phyloP scores from a whole-genome alignment of 2,329 filamentous ascomycete genomes.

The Tricladium varicosporioides region DNA sequence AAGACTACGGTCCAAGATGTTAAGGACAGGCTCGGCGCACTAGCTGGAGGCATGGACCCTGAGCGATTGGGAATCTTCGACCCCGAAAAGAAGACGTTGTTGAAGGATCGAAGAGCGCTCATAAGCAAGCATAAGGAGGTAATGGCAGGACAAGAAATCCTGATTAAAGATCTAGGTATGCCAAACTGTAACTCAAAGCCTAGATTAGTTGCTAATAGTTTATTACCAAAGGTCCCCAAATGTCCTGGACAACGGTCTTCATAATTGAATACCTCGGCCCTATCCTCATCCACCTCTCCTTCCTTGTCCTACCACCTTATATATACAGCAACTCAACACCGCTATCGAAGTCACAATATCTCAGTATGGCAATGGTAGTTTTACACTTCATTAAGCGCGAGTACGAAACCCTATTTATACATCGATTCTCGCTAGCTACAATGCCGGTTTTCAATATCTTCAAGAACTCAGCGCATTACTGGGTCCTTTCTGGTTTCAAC shows the following conservation, averaged over 20 bases:
- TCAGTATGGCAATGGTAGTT: slow-evolving; percentile 71
- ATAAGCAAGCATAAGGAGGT: slow-evolving; percentile 49
- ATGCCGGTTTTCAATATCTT: slow-evolving; percentile 92
- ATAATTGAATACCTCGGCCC: slow-evolving; percentile 93
- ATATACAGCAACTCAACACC: slow-evolving; percentile 57
- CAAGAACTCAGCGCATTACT: slow-evolving; percentile 96
- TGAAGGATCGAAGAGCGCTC: slow-evolving; percentile 59
- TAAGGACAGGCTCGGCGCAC: slow-evolving; percentile 53
- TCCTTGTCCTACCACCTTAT: slow-evolving; percentile 68
- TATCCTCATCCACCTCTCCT: slow-evolving; percentile 77
- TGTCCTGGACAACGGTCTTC: slow-evolving; percentile 91
- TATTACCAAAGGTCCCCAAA: slow-evolving; percentile 67
- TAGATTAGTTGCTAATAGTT: slow-evolving; percentile 14
- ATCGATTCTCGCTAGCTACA: slow-evolving; percentile 91
- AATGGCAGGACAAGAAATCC: slow-evolving; percentile 54
- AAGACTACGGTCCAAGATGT: slow-evolving; percentile 57
- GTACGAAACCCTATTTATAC: slow-evolving; percentile 88
- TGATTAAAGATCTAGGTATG: slow-evolving; percentile 92
- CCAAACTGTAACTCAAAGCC: slow-evolving; percentile 5
- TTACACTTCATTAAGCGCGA: slow-evolving; percentile 79
- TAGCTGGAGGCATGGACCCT: slow-evolving; percentile 50
- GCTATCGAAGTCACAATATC: slow-evolving; percentile 66
- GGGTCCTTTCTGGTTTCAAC: slow-evolving; percentile 75
- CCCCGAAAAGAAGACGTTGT: slow-evolving; percentile 57
- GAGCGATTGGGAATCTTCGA: slow-evolving; percentile 64